Base-by-base conservation (phyloP, 2,329 filamentous ascomycete genomes). In the Trichoderma cornu-damae region DNA sequence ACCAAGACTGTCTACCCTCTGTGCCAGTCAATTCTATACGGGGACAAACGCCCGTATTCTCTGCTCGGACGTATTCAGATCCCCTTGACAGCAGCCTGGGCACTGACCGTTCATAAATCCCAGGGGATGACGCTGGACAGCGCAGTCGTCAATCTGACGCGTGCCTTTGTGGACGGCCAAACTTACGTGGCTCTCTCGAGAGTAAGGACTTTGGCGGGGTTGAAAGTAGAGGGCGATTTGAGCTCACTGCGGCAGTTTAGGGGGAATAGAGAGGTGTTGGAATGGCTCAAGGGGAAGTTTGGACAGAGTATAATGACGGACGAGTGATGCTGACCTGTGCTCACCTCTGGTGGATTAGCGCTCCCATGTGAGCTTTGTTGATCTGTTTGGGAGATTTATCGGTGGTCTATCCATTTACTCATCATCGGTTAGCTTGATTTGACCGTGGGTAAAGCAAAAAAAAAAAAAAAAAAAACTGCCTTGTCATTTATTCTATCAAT, bases 71-170 rank as follows among this genome's bases (percentile, higher is more conserved):
- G 84, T n/a, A 83, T 82, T 0, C 84, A 87, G 64, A 75, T 87
- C 5, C 85, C 84, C 0, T 72, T 87, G 0, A 69, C 76, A 1
- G 73, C 82, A 0, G 84, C 78, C 0, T 87, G 83, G 80, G 84
- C 84, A 0, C 77, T 86, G 63, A 86, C 78, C 0, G 79, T 85
- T 2, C 84, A 87, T 66, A 86, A 84, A 66, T 76, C 76, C 3
- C 81, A 87, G 69, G 82, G 83, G 3, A 80, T 86, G 74, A 85
- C 83, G 1, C 70, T 88, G 3, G 78, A 85, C 18, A 75, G 75
- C 3, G 82, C 83, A 2, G 73, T 78, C 2, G 80, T 87, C 1
- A 70, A 86, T 63, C 65, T 87, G 4, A 65, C 67, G 0, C 66
- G 68, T 4, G 75, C 75, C 0, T 87, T 85, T 62, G 79, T 80